Conservation (phyloP, 2,329 filamentous ascomycete species). For the Stagonosporopsis rhizophila region DNA sequence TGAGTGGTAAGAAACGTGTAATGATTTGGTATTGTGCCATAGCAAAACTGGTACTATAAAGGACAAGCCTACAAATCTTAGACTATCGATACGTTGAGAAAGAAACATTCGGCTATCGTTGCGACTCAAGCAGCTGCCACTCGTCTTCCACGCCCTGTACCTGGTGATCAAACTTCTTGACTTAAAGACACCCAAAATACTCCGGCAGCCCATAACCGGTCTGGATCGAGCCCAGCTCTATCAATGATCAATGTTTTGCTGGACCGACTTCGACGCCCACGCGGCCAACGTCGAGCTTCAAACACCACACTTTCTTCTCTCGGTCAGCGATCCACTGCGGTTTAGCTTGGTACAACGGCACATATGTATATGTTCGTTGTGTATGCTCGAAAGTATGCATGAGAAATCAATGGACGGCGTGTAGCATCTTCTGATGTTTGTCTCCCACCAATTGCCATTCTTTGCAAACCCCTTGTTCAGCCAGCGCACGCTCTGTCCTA, state of each 20-base stretch:
- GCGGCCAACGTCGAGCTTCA: conserved; percentile 23
- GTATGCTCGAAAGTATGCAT: background rate
- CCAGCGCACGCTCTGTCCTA: background rate
- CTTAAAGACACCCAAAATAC: background rate
- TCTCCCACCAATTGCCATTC: background rate
- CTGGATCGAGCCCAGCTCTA: conserved; percentile 1
- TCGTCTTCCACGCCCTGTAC: conserved; percentile 3
- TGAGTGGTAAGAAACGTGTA: conserved; percentile 5
- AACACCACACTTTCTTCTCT: conserved; percentile 16
- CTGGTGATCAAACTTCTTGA: conserved; percentile 1
- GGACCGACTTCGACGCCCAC: conserved; percentile 5
- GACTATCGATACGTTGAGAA: background rate
- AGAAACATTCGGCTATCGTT: background rate
- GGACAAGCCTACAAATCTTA: background rate
- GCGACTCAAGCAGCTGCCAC: conserved; percentile 6
- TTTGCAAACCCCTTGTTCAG: conserved; percentile 8
- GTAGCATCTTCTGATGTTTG: background rate
- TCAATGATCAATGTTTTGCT: conserved; percentile 1
- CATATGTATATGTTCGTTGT: background rate
- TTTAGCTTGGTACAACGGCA: background rate
- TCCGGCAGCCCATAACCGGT: conserved; percentile 12
- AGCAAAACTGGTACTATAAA: background rate
- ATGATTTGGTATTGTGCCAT: too few species aligned
- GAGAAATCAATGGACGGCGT: background rate
- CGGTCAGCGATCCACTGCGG: conserved; percentile 5